Conservation (phyloP, 2,329 filamentous ascomycete species). For the Cadophora sp. region DNA sequence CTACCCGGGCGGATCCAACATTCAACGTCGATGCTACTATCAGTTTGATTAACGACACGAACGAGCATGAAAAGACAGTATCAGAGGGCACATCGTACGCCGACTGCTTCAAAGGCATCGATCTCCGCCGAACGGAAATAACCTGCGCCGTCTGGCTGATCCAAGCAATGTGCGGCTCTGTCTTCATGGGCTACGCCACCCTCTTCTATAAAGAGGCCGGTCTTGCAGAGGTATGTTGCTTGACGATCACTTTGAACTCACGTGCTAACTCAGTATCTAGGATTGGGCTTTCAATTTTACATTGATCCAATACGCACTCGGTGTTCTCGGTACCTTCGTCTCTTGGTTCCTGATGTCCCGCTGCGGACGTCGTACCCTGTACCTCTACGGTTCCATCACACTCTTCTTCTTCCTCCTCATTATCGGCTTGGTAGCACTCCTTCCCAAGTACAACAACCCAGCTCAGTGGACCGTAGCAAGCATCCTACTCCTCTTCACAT, state of each 20-base stretch:
- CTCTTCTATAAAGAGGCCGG: constrained; percentile 65
- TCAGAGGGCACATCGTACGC: constrained; percentile 52
- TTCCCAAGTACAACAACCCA: constrained; percentile 48
- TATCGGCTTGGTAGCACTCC: constrained; percentile 54
- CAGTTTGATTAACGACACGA: constrained; percentile 61
- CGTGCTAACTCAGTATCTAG: too few relatives aligned
- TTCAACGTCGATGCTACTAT: constrained; percentile 42
- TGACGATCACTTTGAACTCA: too few relatives aligned
- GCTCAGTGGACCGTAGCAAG: constrained; percentile 51
- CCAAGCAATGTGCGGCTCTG: constrained; percentile 66
- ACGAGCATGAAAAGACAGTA: constrained; percentile 58
- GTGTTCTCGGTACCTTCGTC: constrained; percentile 56
- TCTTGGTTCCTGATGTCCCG: constrained; percentile 57
- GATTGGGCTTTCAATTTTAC: constrained; percentile 60
- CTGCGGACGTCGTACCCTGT: constrained; percentile 58
- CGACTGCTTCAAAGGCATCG: constrained; percentile 57
- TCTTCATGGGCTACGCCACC: constrained; percentile 69
- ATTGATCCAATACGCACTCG: constrained; percentile 55
- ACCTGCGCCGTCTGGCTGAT: constrained; percentile 64
- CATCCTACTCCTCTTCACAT: constrained; percentile 50
- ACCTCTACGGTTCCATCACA: constrained; percentile 54
- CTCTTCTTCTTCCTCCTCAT: constrained; percentile 52
- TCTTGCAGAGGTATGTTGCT: constrained; percentile 46
- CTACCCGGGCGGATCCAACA: neutral
- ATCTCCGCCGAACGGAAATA: constrained; percentile 59